A percentile compares a stretch with the other conserved stretches of the same genome.
These are phyloP conservation scores for Penicillium sumatraense DNA, from an alignment of 2,329 filamentous ascomycete genomes.

Conservation along the genomic window DNA sequence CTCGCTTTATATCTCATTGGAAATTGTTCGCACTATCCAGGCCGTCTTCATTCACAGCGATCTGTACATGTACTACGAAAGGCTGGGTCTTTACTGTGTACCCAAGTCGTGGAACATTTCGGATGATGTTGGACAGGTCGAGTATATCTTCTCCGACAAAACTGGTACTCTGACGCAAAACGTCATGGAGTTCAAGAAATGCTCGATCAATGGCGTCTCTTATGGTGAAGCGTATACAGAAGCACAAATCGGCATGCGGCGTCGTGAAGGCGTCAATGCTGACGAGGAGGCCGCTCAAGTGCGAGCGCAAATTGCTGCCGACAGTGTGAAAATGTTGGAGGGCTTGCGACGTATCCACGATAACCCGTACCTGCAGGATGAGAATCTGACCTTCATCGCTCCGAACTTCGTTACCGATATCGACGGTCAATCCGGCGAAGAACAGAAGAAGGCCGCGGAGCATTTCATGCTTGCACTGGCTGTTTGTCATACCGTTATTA, in stretches of 20 bases:
- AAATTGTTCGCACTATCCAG: conserved; percentile 91
- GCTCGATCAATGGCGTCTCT: conserved; percentile 90
- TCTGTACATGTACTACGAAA: conserved; percentile 94
- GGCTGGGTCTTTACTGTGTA: conserved; percentile 90
- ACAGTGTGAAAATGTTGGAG: conserved; percentile 72
- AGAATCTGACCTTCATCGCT: conserved; percentile 88
- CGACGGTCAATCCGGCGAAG: conserved; percentile 72
- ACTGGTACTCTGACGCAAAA: conserved; percentile 89
- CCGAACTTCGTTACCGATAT: conserved; percentile 87
- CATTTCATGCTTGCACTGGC: conserved; percentile 94
- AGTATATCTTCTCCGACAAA: conserved; percentile 98
- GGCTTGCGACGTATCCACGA: conserved; percentile 77
- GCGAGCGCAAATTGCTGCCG: conserved; percentile 76
- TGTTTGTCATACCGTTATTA: conserved; percentile 95
- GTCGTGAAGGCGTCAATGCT: conserved; percentile 83
- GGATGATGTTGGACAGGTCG: conserved; percentile 95
- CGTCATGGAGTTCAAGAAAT: conserved; percentile 99
- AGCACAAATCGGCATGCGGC: conserved; percentile 94
- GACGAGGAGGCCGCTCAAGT: conserved; percentile 77
- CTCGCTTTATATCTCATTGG: conserved; percentile 94
- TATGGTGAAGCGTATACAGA: conserved; percentile 99
- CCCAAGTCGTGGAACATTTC: conserved; percentile 99
- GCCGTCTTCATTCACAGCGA: conserved; percentile 98
- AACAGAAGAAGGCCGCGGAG: conserved; percentile 78
- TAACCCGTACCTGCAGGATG: conserved; percentile 89